Evolutionary conservation across 164 flowering plant species (phyloP), one percentile per base, ranked within the genome.

Genomic region (Vitis rotundifolia): DNA sequence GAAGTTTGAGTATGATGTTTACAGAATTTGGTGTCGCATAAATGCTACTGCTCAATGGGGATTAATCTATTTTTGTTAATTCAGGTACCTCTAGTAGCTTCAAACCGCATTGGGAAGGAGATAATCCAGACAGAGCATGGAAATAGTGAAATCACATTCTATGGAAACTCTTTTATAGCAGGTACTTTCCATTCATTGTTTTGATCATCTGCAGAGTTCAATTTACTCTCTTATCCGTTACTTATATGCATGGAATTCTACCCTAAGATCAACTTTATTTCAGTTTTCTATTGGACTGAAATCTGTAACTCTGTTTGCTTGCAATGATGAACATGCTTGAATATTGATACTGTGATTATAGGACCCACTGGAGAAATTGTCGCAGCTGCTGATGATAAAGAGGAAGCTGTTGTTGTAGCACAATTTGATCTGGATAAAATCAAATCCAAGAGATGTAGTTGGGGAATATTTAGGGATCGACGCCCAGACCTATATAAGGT

Each of bases 401-500:
- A 88, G 59, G 99, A 96, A 77, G 90, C 87, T 31, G 79, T 96
- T 78, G 86, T 96, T 54, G 75, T 92, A 13, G 97, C 94, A 22
- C 71, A 86, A 66, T 96, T 96, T 71, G 88, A 93, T 81, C 83
- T 96, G 68, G 92, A 92, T 62, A 80, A 84, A 73, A 87, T 90
- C 61, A 96, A 92, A 72, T 82, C 82, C 67, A 89, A 89, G 85
- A 83, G 98, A 73, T 75, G 78, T 28, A 79, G 97, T 66, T 96
- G 99, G 99, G 98, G 98, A 48, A 73, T 95, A 12, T 95, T 89
- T 71, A 87, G 99, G 55, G 98, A 96, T 80, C 84, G 98, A 12
- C 92, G 99, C n/a, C 97, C 98, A 37, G 97, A 93, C 55, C 79
- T 96, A 49, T 96, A 93, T 84, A 92, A 90, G 87, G 95, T 85